Base-by-base conservation (phyloP, 176 grass and related monocot genomes). In the Thalia dealbata region DNA sequence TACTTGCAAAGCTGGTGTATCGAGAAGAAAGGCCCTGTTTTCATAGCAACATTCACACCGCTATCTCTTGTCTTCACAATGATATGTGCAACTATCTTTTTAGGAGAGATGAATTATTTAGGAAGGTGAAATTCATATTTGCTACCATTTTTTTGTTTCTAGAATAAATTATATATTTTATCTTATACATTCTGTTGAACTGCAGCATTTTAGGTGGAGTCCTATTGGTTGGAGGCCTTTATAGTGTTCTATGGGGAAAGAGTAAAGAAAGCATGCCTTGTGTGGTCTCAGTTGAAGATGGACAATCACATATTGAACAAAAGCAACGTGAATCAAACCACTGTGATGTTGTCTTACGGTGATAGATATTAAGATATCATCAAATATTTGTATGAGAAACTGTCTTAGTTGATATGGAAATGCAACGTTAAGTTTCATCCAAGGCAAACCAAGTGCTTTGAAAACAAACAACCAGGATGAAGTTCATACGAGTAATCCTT, bases 221-320 rank as follows among this genome's bases (percentile, higher is more conserved):
- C 2, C 75, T 88, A 0, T 67, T 87, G 54, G 79, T 82, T 50
- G 79, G 41, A 30, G 79, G 86, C 0, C 86, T 88, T 42, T 84
- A 88, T 64, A 74, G 82, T 59, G 78, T 84, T 16, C 44, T 88
- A 30, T 88, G 86, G 82, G 86, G 82, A 38, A 88, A 84, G 56
- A 81, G 48, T 48, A 88, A 64, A 59, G 86, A 88, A 24, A 52
- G 26, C 22, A 46, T 18, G 0, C 3, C 48, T 29, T 19, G 67
- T 14, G 67, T 50, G 21, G 67, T 25, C 21, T 14, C 67, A 44
- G 46, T 70, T 46, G 67, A 70, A 48, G 67, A 70, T 70, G 67
- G 42, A 50, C 48, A 70, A 70, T 11, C 44, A 15, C 14, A 16
- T 27, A 9, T 25, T 18, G 19, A 44, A 24, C 42, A 70, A 42